Base-by-base conservation (phyloP, 2,329 filamentous ascomycete genomes). In the Monosporascus ibericus region DNA sequence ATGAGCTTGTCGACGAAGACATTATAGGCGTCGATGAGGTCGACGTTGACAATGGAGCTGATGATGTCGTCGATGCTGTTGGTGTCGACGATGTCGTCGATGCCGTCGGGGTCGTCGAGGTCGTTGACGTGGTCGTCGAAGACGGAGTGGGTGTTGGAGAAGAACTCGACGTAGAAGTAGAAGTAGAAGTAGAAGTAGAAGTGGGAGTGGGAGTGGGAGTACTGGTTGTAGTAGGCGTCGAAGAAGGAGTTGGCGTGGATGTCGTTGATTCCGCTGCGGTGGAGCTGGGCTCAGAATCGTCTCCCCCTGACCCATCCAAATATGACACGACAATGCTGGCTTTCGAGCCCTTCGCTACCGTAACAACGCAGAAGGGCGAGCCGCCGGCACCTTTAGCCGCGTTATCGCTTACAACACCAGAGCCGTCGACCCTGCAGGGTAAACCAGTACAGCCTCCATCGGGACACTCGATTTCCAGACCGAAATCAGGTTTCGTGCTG, bases 281-380 rank as follows among this genome's bases (percentile, higher is more conserved):
- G 17, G 57, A 61, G 49, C 60, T 50, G 17, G 60, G 60, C 38
- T 56, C 52, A 30, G 59, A 61, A 14, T 61, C 61, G 49, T 60
- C 59, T n/a, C 69, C 67, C 40, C 61, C 68, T 5, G 72, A 73
- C 40, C 74, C 75, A 54, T 78, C 74, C 15, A 73, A 63, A 59
- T 70, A 74, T 62, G 73, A 81, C 39, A 88, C 80, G 25, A 89
- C 80, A 57, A 92, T 82, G 62, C 82, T 82, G 44, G 87, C 88
- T 51, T 76, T 82, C 47, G 71, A 69, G 25, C 88, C 88, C 60
- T 80, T 79, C 44, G 84, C 75, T 17, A 90, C 84, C 15, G 88
- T 92, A 14, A 88, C 88, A 47, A 91, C 87, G 61, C 88, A 92
- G 70, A 90, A 92, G 42, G 75, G 73, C 18, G 83, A 80, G 60